Evolutionary conservation across 495 filamentous ascomycete genomes (phyloP), one percentile per base, ranked within the genome.

Genomic region (Penicillium verhagenii): DNA sequence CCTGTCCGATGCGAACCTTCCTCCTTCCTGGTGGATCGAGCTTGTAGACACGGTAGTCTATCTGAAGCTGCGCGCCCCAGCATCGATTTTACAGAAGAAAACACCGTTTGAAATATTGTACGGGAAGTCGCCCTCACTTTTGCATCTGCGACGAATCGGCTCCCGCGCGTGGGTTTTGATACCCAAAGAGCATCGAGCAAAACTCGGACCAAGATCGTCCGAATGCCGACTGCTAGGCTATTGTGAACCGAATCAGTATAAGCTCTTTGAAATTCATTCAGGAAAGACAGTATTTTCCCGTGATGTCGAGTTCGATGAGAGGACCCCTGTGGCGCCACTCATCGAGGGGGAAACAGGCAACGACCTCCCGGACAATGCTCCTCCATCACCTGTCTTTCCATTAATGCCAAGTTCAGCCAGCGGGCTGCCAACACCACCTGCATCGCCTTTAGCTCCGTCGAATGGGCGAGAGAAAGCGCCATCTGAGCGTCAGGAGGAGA

Each of bases 1-100:
- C 50, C 23, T 52, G 50, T 49, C 24, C 19, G 45, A 52, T 52
- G 50, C 47, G 47, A 49, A 49, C 13, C 47, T 37, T 33, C 29
- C 47, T 49, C 28, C 47, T 49, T 49, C 47, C 47, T 49, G 28
- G 47, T 49, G 47, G 47, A 20, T 21, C 29, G 47, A 49, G 14
- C 16, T 49, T 23, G 13, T 49, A 20, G 28, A 49, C 14, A 49
- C 47, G 26, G 47, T 49, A 14, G 28, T 49, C 47, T 49, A 49
- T 49, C 47, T 49, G 47, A 49, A 37, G 28, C 28, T 49, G 47
- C 47, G 47, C 47, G 47, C 47, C 28, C 28, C 47, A 26, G 43
- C 43, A 26, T 46, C 43, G 3, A 46, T 46, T 2, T 26, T 46
- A 26, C 2, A 28, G 19, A 35, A 49, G 21, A 49, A 49, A 18